Percentiles rank a stretch among this genome's conserved stretches.
Evolutionary conservation across 2,329 filamentous ascomycete species (phyloP).

Genomic region (Botryotinia calthae): DNA sequence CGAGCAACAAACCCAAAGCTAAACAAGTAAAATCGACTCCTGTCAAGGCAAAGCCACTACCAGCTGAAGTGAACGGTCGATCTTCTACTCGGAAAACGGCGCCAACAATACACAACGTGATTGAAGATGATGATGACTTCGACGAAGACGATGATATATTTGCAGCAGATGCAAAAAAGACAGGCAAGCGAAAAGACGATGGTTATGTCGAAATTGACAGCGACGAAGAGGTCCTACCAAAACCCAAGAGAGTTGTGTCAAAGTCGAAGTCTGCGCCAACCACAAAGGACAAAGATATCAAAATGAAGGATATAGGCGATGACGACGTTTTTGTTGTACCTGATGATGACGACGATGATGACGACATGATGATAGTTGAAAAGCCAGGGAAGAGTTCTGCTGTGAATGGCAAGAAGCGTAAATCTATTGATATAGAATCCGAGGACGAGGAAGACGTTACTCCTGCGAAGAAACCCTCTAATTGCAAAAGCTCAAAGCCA

Average conservation of each 20-base stretch:
- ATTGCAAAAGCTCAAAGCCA: conserved; percentile 36
- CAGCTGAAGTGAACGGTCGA: conserved; percentile 29
- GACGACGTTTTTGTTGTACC: conserved; percentile 36
- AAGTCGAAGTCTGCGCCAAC: conserved; percentile 42
- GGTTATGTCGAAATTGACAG: conserved; percentile 68
- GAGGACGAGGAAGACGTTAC: conserved; percentile 54
- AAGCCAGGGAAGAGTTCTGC: conserved; percentile 29
- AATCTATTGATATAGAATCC: conserved; percentile 53
- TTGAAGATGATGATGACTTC: conserved; percentile 51
- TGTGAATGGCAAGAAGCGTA: conserved; percentile 53
- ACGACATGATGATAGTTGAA: conserved; percentile 42
- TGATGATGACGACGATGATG: conserved; percentile 48
- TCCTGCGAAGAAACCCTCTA: conserved; percentile 56
- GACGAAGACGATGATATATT: conserved; percentile 81
- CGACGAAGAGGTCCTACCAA: conserved; percentile 65
- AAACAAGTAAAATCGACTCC: conserved; percentile 33
- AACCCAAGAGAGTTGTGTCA: conserved; percentile 49
- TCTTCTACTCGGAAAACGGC: conserved; percentile 35
- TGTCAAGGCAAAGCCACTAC: conserved; percentile 27
- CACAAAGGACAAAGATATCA: conserved; percentile 46
- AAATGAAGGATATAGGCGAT: conserved; percentile 38
- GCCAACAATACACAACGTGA: conserved; percentile 28
- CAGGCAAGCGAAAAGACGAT: conserved; percentile 67
- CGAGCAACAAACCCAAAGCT: conserved; percentile 34
- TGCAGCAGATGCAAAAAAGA: conserved; percentile 65